Conservation (phyloP, 1,284 basidiomycete species). For the Ceratobasidium sp. region DNA sequence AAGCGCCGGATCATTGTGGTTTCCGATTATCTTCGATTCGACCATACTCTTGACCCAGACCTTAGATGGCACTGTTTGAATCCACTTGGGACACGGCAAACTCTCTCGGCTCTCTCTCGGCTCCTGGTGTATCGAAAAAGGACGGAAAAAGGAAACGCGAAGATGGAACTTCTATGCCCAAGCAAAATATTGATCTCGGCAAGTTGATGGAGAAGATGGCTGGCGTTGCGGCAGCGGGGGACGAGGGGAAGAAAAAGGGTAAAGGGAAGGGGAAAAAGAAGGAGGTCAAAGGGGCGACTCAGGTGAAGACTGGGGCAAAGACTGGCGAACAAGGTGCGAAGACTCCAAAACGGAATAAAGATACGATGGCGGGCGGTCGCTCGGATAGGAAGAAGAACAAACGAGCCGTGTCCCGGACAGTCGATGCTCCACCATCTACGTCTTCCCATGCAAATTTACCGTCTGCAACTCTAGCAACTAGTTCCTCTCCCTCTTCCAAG, state of each 20-base stretch:
- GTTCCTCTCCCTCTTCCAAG: constrained; percentile 11
- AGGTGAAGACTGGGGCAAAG: constrained; percentile 52
- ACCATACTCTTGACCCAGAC: neutral
- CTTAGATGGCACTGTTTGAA: constrained; percentile 21
- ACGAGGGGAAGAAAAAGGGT: constrained; percentile 46
- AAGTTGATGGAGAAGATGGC: constrained; percentile 76
- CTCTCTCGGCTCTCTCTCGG: neutral
- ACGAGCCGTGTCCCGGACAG: neutral
- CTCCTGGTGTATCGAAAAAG: neutral
- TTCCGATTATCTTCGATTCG: too few species aligned
- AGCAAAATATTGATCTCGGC: constrained; percentile 62
- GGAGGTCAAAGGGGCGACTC: constrained; percentile 52
- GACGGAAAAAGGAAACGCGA: constrained; percentile 11
- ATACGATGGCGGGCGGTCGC: constrained; percentile 56
- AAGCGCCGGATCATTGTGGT: too few species aligned
- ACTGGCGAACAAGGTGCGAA: constrained; percentile 18
- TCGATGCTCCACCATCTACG: constrained; percentile 21
- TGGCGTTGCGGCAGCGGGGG: constrained; percentile 50
- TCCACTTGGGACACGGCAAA: constrained; percentile 36
- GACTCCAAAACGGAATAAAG: constrained; percentile 52
- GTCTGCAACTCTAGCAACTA: neutral
- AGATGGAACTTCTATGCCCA: neutral
- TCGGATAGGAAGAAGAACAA: neutral
- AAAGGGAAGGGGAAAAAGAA: constrained; percentile 51
- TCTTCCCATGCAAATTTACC: constrained; percentile 18